Percentiles rank a stretch among this genome's conserved stretches.
phyloP scores from a whole-genome alignment of 2,329 filamentous ascomycete species.

The Fusarium torreyae region DNA sequence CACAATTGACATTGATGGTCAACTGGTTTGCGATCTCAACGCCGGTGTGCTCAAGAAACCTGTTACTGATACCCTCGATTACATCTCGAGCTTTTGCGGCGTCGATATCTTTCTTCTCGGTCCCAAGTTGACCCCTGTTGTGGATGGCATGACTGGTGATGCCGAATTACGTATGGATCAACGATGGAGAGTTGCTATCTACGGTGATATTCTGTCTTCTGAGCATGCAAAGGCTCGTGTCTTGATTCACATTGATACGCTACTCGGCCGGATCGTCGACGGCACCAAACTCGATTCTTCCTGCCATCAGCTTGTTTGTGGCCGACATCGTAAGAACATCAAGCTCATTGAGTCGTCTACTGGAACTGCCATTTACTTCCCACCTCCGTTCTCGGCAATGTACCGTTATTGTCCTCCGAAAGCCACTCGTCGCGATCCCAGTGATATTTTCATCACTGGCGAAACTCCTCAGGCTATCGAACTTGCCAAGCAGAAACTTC shows the following conservation, averaged over 20 bases:
- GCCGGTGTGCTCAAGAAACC: constrained; percentile 79
- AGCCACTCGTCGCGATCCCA: constrained; percentile 84
- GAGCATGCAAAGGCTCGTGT: constrained; percentile 98
- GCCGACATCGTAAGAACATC: constrained; percentile 95
- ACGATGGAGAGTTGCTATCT: constrained; percentile 92
- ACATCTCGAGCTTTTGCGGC: constrained; percentile 88
- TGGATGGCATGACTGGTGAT: constrained; percentile 81
- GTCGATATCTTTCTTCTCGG: constrained; percentile 97
- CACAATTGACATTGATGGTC: constrained; percentile 92
- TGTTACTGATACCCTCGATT: constrained; percentile 88
- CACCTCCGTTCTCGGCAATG: constrained; percentile 90
- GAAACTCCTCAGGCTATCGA: constrained; percentile 87
- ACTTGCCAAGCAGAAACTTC: constrained; percentile 90
- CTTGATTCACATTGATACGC: constrained; percentile 96
- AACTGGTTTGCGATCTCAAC: constrained; percentile 83
- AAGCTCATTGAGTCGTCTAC: constrained; percentile 97
- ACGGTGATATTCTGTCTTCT: constrained; percentile 93
- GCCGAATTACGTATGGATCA: constrained; percentile 89
- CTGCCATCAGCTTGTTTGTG: constrained; percentile 92
- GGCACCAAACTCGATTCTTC: constrained; percentile 86
- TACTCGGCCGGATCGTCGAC: constrained; percentile 84
- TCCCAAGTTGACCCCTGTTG: constrained; percentile 86
- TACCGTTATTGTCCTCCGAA: constrained; percentile 91
- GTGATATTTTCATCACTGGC: constrained; percentile 96
- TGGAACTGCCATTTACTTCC: constrained; percentile 98